Evolutionary conservation across 148 eudicot species (phyloP).

Genomic region (Nepenthes mirabilis): DNA sequence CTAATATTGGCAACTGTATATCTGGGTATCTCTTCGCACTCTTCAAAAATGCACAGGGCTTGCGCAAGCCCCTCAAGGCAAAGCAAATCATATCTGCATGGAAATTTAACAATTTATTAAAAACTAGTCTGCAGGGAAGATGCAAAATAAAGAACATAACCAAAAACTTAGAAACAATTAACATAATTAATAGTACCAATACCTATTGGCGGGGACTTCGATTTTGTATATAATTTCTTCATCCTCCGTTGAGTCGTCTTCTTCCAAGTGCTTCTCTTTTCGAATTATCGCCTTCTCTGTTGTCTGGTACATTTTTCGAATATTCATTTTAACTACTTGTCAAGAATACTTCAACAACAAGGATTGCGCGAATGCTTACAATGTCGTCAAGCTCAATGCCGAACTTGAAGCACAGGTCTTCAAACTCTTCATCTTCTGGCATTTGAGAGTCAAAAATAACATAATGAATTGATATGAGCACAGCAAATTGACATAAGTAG

Average conservation of each 20-base stretch:
- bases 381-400: slow-evolving; percentile 99
- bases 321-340: neutral
- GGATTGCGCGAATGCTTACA: slow-evolving; percentile 21
- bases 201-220: slow-evolving; percentile 95
- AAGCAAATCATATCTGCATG: slow-evolving; percentile 83
- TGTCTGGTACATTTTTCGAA: slow-evolving; percentile 30
- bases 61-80: slow-evolving; percentile 89
- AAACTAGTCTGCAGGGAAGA: neutral
- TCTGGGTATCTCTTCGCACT: slow-evolving; percentile 52
- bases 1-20: slow-evolving; percentile 35
- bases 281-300: slow-evolving; percentile 84
- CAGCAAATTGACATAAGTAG: neutral
- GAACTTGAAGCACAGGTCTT: slow-evolving; percentile 71
- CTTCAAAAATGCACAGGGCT: slow-evolving; percentile 68
- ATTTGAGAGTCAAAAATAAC: neutral
- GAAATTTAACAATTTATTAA: neutral
- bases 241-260: slow-evolving; percentile 39
- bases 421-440: slow-evolving; percentile 56
- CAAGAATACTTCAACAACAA: neutral
- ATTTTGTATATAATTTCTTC: slow-evolving; percentile 91
- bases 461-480: neutral
- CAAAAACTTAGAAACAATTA: neutral
- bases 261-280: slow-evolving; percentile 79
- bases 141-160: neutral
- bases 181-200: neutral